These are phyloP conservation scores for Tulasnella sp. DNA, from an alignment of 768 basidiomycete species.

Conservation along the genomic window DNA sequence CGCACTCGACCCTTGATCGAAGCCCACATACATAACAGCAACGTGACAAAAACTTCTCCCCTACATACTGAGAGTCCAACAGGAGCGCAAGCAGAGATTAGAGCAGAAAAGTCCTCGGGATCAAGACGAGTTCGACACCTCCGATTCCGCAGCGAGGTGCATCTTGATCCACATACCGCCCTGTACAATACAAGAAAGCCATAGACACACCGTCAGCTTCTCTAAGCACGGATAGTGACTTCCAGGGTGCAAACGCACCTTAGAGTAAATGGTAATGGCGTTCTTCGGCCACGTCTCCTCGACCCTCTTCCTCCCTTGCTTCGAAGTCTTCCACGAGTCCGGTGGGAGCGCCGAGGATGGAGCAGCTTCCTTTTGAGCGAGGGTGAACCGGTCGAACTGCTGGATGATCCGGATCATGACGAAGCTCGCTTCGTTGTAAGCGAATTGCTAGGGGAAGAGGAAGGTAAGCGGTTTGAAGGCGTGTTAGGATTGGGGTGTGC, in stretches of 20 bases:
- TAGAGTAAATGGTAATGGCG: constrained; percentile 12
- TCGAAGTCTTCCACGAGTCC: constrained; percentile 5
- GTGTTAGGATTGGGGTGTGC: not conserved
- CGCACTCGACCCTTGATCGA: too few species aligned
- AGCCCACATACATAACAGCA: too few species aligned
- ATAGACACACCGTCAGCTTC: not conserved
- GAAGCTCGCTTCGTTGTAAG: constrained; percentile 17
- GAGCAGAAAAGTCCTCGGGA: too few species aligned
- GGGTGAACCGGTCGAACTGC: constrained; percentile 1
- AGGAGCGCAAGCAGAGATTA: too few species aligned
- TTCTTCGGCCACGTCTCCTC: constrained; percentile 11
- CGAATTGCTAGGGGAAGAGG: constrained; percentile 11
- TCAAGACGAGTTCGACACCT: not conserved
- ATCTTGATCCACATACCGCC: constrained; percentile 5
- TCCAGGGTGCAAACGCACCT: not conserved
- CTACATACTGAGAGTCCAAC: too few species aligned
- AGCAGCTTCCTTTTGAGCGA: constrained; percentile 9
- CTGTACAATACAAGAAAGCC: not conserved
- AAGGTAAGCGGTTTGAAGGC: not conserved
- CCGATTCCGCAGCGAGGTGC: not conserved
- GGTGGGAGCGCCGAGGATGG: constrained; percentile 4
- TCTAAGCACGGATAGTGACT: not conserved
- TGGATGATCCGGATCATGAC: constrained; percentile 14
- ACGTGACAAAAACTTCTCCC: too few species aligned
- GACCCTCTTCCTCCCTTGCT: not conserved